Base-by-base conservation (phyloP, 192 early-diverging fungal species). In the Pilaira anomala region DNA sequence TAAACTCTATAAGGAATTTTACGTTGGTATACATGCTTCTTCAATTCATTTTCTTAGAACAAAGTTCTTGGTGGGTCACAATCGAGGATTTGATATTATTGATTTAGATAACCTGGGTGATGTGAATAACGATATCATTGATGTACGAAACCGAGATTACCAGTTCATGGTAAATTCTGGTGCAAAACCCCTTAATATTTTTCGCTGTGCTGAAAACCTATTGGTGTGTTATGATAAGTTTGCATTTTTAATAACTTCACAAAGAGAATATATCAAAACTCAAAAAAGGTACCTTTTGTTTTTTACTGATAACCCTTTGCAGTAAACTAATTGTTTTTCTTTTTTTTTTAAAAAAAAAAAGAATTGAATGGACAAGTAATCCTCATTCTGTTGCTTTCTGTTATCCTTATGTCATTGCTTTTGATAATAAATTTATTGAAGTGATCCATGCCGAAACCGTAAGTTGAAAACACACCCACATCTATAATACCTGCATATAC, bases 81-180 rank as follows among this genome's bases (percentile, higher is more conserved):
- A 78, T 26, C 89, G 91, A 62, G 96, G 96, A 0, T 98, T 98
- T 73, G 96, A 98, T 65, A 82, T 98, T 48, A 90, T 98, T 12
- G 89, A 97, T 65, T 67, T 96, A 63, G 86, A 89, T 1, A 85
- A 87, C 2, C 76, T 94, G 42, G 9, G 18, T 46, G 84, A 90
- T 25, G 91, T 89, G 5, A 88, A 92, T 70, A 82, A 78, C 44
- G 76, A 84, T 42, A 73, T 98, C 41, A 77, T 94, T 26, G 91
- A 98, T 72, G 81, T 90, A 6, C 77, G 76, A 0, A 91, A 96
- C 74, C 71, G 78, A 3, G 81, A 80, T 21, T 78, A 95, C 14
- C 78, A 85, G 44, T 95, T 95, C 79, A 87, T 93, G 19, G 73
- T 80, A 39, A 84, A 87, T 66, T 79, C 82, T 53, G 84, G 83